These are phyloP conservation scores for Cymbopogon citratus DNA, from an alignment of 176 grass and related monocot species.

Conservation along the genomic window DNA sequence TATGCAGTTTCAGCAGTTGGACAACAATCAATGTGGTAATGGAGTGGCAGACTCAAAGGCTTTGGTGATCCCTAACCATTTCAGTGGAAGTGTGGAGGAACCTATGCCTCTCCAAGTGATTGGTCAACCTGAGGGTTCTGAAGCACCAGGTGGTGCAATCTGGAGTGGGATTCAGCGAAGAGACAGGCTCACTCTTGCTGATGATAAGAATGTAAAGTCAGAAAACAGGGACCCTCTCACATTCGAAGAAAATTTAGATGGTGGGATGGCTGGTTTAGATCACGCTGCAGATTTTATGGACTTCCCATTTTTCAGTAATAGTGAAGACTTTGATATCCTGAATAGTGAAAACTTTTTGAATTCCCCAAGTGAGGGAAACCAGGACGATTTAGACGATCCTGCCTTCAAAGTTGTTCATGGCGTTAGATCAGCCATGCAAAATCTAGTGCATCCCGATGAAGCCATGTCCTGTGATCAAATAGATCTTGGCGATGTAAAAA, in stretches of 20 bases:
- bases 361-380: constrained; percentile 52
- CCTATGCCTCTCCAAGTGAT: constrained; percentile 3
- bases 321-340: constrained; percentile 54
- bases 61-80: constrained; percentile 32
- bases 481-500: constrained; percentile 22
- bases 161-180: constrained; percentile 35
- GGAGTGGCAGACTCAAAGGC: constrained; percentile 36
- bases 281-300: constrained; percentile 50
- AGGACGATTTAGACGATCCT: constrained; percentile 35
- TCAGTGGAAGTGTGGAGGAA: constrained; percentile 30
- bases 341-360: constrained; percentile 56
- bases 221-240: constrained; percentile 24
- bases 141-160: constrained; percentile 29
- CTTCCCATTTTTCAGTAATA: constrained; percentile 48
- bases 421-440: constrained; percentile 17
- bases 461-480: constrained; percentile 39
- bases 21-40: constrained; percentile 34
- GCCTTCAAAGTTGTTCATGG: constrained; percentile 22
- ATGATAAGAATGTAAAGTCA: constrained; percentile 41
- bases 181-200: constrained; percentile 17
- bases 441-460: constrained; percentile 22
- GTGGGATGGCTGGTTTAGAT: constrained; percentile 40
- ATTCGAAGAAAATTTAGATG: constrained; percentile 36
- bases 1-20: constrained; percentile 40
- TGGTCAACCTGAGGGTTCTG: constrained; percentile 39